Evolutionary conservation across 495 filamentous ascomycete genomes (phyloP), one percentile per base, ranked within the genome.

Genomic region (Pseudomonodictys pantanalensis): DNA sequence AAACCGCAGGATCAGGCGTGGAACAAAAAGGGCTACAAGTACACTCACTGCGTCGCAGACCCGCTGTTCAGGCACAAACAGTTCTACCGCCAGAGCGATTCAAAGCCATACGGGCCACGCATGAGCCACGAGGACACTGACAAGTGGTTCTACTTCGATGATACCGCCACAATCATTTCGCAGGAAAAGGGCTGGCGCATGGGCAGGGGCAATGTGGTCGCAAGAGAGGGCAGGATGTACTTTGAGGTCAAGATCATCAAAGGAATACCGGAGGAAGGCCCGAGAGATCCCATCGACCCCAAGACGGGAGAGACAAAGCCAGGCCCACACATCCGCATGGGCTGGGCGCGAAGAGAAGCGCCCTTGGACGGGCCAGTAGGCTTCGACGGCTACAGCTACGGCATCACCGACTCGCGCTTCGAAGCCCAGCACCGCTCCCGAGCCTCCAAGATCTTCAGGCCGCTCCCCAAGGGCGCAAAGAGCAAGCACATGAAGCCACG

Each of bases 371-470:
- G 89, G 12, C 93, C 95, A 9, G 90, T 97, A 11, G 95, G 95
- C 0, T 96, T 92, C 64, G 93, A 99, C 71, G 91, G 89, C 30
- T 97, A 97, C 71, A 93, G 91, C 44, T 99, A 99, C 70, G 95
- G 89, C 18, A 81, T 99, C 52, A 85, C 92, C 20, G 95, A 97
- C 68, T 84, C 90, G 11, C 81, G 84, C 11, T 92, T 92, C 9
- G 90, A 97, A 68, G 92, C 93, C 45, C 87, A 96, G 22, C 91
- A 95, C 73, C 88, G 92, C 76, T 97, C 92, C 55, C 86, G 93
- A 29, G 91, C 92, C 11, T 87, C 89, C 62, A 87, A 90, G 65
- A 93, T 96, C 73, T 90, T 90, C 64, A 86, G 68, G n/a, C 56
- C 58, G 3, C 43, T 60, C 4, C 53, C 73, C 17, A 72, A 71